Conservation (phyloP, 192 early-diverging fungal genomes). For the Piromyces finnis region DNA sequence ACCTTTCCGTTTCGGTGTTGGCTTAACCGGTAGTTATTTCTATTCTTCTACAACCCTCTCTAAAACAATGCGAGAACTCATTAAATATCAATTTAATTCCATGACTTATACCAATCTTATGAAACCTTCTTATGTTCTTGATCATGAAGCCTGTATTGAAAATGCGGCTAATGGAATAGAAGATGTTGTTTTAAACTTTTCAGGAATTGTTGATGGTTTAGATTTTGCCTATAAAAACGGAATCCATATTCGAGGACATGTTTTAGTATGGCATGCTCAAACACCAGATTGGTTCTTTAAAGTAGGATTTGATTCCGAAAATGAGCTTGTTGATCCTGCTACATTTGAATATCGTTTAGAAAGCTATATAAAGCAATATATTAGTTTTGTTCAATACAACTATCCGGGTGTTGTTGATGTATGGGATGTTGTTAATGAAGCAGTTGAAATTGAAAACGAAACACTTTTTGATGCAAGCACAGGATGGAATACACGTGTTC, state of each 20-base stretch:
- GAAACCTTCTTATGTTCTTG: neutral
- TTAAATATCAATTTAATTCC: neutral
- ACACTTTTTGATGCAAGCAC: neutral
- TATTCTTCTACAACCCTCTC: neutral
- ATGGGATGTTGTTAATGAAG: neutral
- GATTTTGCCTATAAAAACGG: neutral
- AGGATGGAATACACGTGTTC: too few relatives aligned
- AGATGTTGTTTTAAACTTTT: neutral
- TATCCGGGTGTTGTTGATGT: neutral
- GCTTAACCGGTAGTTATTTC: neutral
- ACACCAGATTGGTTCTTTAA: neutral
- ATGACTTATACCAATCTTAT: neutral
- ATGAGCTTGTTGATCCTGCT: too few relatives aligned
- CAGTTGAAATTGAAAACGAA: neutral
- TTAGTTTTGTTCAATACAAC: neutral
- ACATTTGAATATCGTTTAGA: neutral
- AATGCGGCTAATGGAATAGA: neutral
- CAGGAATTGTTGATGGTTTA: neutral
- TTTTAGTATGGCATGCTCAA: neutral
- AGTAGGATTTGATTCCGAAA: too few relatives aligned
- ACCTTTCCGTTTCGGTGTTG: neutral
- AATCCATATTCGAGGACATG: neutral
- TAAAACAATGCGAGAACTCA: neutral
- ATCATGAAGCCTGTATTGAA: neutral
- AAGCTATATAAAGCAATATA: neutral